These are phyloP conservation scores for Penicillium canescens DNA, from an alignment of 495 filamentous ascomycete genomes.

Conservation along the genomic window DNA sequence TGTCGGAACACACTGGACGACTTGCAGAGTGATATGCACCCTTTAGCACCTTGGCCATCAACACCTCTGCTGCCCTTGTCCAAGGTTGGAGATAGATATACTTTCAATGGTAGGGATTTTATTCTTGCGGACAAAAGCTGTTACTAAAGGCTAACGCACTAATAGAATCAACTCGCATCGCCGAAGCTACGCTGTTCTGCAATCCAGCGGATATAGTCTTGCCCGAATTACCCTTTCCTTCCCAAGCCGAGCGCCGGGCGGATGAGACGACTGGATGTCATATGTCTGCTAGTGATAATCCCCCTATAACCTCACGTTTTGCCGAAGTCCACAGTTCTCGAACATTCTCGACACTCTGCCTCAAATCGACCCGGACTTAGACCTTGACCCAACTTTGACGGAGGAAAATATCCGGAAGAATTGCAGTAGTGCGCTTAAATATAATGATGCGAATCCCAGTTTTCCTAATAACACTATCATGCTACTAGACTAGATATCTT, in stretches of 20 bases:
- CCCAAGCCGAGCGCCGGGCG: not conserved
- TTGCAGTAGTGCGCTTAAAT: not conserved
- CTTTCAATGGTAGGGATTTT: not conserved
- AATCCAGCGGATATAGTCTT: not conserved
- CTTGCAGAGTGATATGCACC: not conserved
- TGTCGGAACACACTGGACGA: not conserved
- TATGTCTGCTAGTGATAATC: not conserved
- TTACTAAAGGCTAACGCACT: not conserved
- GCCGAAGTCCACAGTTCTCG: not conserved
- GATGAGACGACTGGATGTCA: not conserved
- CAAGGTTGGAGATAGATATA: not conserved
- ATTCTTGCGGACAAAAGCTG: not conserved
- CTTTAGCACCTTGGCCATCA: not conserved
- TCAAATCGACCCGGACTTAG: not conserved
- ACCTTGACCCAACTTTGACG: not conserved
- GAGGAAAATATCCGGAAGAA: not conserved
- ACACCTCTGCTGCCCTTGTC: not conserved
- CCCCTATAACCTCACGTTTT: not conserved
- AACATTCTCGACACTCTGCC: conserved; percentile 1
- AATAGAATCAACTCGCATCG: not conserved
- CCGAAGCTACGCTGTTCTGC: not conserved
- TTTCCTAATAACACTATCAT: not conserved
- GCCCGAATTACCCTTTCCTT: not conserved
- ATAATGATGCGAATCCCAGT: not conserved
- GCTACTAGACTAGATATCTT: not conserved